Conservation (phyloP, 805 yeast species). For the Clavispora fructus region DNA sequence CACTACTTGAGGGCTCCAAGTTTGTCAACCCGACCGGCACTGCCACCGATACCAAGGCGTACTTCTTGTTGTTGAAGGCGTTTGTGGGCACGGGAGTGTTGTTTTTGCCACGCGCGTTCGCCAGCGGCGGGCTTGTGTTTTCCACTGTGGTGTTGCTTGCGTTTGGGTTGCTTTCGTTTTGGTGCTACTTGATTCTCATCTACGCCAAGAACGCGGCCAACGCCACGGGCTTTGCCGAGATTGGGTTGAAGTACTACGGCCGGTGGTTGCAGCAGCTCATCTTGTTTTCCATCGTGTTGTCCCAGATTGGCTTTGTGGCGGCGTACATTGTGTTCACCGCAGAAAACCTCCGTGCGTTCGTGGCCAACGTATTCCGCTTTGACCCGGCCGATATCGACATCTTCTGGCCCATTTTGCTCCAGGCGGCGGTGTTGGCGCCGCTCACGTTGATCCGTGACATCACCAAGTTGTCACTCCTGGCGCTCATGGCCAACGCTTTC, state of each 20-base stretch:
- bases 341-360: conserved; percentile 63
- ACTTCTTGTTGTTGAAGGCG: conserved; percentile 64
- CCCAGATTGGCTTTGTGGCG: conserved; percentile 77
- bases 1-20: conserved; percentile 15
- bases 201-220: conserved; percentile 52
- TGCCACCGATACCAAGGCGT: conserved; percentile 69
- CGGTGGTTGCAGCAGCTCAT: conserved; percentile 59
- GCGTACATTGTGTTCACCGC: conserved; percentile 79
- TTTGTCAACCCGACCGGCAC: conserved; percentile 42
- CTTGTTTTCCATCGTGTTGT: conserved; percentile 55
- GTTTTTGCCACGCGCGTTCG: conserved; percentile 64
- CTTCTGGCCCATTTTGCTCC: conserved; percentile 46
- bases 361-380: conserved; percentile 43
- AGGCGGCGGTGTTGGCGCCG: conserved; percentile 58
- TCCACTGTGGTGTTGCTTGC: conserved; percentile 47
- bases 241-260: conserved; percentile 63
- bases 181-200: conserved; percentile 70
- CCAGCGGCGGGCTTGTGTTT: conserved; percentile 67
- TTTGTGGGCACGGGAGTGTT: conserved; percentile 75
- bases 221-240: conserved; percentile 76
- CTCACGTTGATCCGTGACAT: conserved; percentile 70
- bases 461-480: conserved; percentile 66
- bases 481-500: conserved; percentile 66
- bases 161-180: conserved; percentile 67
- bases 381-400: conserved; percentile 34